Percentiles rank a stretch among this genome's conserved stretches.
phyloP scores from a whole-genome alignment of 805 yeast species.

The Pichia paraexigua region DNA sequence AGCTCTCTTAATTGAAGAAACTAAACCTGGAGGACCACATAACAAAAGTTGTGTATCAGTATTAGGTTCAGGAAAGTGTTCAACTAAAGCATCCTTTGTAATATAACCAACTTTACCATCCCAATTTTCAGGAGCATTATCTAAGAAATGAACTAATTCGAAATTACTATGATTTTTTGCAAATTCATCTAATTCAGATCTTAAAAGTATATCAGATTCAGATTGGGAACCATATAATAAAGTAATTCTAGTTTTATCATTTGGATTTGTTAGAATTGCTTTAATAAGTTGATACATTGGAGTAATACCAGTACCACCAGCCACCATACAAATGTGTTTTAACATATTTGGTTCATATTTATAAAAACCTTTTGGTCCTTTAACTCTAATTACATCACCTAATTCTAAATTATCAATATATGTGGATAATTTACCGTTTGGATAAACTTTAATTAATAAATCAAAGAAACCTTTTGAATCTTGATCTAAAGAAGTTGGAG shows the following conservation, averaged over 20 bases:
- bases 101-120: slow-evolving; percentile 71
- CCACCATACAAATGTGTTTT: slow-evolving; percentile 74
- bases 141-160: slow-evolving; percentile 64
- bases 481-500: slow-evolving; percentile 75
- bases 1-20: slow-evolving; percentile 72
- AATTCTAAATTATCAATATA: slow-evolving; percentile 61
- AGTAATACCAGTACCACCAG: slow-evolving; percentile 95
- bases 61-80: slow-evolving; percentile 53
- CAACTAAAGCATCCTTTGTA: slow-evolving; percentile 62
- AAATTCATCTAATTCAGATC: slow-evolving; percentile 68
- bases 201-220: slow-evolving; percentile 73
- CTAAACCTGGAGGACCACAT: slow-evolving; percentile 96
- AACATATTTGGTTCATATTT: slow-evolving; percentile 75
- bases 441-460: slow-evolving; percentile 77
- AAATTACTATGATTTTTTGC: slow-evolving; percentile 51
- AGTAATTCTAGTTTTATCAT: slow-evolving; percentile 67
- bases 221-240: slow-evolving; percentile 77
- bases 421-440: slow-evolving; percentile 76
- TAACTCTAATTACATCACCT: slow-evolving; percentile 71
- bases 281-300: slow-evolving; percentile 93
- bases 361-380: slow-evolving; percentile 90
- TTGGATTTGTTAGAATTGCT: slow-evolving; percentile 68
- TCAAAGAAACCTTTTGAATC: slow-evolving; percentile 78
- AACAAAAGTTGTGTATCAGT: slow-evolving; percentile 62
- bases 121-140: slow-evolving; percentile 70